Conservation (phyloP, 2,329 filamentous ascomycete genomes). For the Apiospora sp. region DNA sequence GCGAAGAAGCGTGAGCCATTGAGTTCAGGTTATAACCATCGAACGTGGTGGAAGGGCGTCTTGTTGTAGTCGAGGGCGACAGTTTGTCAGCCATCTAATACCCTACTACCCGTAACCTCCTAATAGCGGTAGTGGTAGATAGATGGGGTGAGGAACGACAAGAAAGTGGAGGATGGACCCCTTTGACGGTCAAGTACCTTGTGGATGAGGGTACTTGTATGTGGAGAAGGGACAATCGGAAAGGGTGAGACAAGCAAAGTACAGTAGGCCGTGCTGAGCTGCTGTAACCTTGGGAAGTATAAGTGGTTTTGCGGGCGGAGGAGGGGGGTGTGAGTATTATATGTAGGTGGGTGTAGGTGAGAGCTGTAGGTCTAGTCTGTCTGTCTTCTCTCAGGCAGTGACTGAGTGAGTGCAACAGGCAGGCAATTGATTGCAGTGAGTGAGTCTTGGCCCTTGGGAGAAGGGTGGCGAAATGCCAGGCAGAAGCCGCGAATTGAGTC, state of each 20-base stretch:
- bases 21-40: slow-evolving; percentile 1
- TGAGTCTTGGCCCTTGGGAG: neutral
- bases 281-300: slow-evolving; percentile 13
- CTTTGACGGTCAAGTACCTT: slow-evolving; percentile 6
- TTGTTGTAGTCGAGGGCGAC: slow-evolving; percentile 9
- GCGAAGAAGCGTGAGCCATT: slow-evolving; percentile 14
- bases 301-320: slow-evolving; percentile 1
- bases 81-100: slow-evolving; percentile 25
- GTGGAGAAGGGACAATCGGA: slow-evolving; percentile 12
- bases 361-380: neutral
- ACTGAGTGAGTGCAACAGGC: neutral
- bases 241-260: slow-evolving; percentile 17
- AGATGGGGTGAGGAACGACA: neutral
- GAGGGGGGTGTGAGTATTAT: slow-evolving; percentile 9
- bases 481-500: slow-evolving; percentile 15
- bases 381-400: no score
- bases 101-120: neutral
- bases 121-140: slow-evolving; percentile 8
- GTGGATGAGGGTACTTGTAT: neutral
- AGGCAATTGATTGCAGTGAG: neutral
- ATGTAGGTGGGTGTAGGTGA: neutral
- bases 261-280: slow-evolving; percentile 5
- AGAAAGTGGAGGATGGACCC: slow-evolving; percentile 9
- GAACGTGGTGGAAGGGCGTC: slow-evolving; percentile 8
- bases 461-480: slow-evolving; percentile 16